Base-by-base conservation (phyloP, 108 stramenopile species). In the Skeletonema menzelii region DNA sequence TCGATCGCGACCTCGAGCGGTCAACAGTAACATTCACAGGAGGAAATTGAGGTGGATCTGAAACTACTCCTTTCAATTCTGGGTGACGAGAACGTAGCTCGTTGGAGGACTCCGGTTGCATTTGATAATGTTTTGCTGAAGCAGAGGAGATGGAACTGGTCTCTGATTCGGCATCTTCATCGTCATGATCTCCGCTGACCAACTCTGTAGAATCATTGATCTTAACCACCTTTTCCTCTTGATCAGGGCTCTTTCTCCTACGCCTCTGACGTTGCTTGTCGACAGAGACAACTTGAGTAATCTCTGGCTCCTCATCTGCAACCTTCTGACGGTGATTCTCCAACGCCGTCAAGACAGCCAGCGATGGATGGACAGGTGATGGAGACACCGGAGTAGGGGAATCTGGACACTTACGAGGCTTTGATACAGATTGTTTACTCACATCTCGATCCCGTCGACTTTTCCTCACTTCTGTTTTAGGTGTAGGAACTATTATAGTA, bases 71-170 rank as follows among this genome's bases (percentile, higher is more conserved):
- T 22, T 58, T 30, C 20, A 58, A 12, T 58, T 58, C 57, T 27
- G 59, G 24, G 30, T 26, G 28, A 27, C 63, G 63, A 40, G 31
- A 42, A 26, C 56, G 24, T 8, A 65, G 27, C 44, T 65, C 56
- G 49, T 46, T 55, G 40, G 35, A 27, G 37, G 49, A 4, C 20
- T 53, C 56, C 26, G 65, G 65, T 46, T 74, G 63, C n/a, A 74
- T 27, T 59, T 59, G 73, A 53, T 53, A 53, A 4, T 10, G 22
- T 56, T 59, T 71, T 31, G 77, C 70, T 0, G 77, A 71, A 2
- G 57, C 69, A 30, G 65, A 47, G 11, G 77, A 78, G 65, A 78
- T 78, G 70, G 70, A 67, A 37, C 67, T 64, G 2, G 59, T 71
- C 42, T 55, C 65, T 24, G 62, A 67, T 26, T 63, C 12, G 8